Percentiles rank a stretch among this genome's conserved stretches.
These are phyloP conservation scores for Lithospermum erythrorhizon DNA, from an alignment of 257 asterid genomes.

Conservation along the genomic window DNA sequence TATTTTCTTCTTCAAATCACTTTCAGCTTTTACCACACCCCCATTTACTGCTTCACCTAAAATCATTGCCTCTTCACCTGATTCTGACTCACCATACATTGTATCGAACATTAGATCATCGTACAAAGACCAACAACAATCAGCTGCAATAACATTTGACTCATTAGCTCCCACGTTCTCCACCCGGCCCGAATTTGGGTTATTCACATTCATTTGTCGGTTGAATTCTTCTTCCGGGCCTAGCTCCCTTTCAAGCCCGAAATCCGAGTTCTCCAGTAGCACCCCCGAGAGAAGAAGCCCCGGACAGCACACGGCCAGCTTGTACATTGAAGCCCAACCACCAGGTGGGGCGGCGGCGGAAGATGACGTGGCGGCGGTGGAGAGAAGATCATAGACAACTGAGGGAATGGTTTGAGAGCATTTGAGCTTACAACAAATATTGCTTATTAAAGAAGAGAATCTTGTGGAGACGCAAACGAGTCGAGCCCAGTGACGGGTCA, in stretches of 20 bases:
- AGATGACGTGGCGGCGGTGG: conserved; percentile 10
- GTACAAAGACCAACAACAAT: conserved; percentile 68
- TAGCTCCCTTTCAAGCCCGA: conserved; percentile 83
- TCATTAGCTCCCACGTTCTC: conserved; percentile 5
- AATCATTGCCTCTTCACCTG: not conserved
- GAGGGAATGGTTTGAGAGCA: conserved; percentile 58
- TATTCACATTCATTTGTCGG: not conserved
- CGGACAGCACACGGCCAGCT: conserved; percentile 84
- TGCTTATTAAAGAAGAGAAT: conserved; percentile 51
- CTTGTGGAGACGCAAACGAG: conserved; percentile 71
- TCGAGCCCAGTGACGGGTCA: conserved; percentile 83
- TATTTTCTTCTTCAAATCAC: conserved; percentile 28
- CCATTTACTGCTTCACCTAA: no score
- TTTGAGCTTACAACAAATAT: conserved; percentile 56
- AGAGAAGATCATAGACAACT: conserved; percentile 68
- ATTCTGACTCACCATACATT: conserved; percentile 45
- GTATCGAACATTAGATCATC: conserved; percentile 76
- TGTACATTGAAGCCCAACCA: conserved; percentile 74
- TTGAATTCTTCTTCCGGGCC: conserved; percentile 56
- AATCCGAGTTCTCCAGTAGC: conserved; percentile 76
- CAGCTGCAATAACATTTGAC: conserved; percentile 19
- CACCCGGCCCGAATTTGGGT: conserved; percentile 2
- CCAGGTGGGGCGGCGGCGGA: conserved; percentile 27
- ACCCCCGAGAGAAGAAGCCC: conserved; percentile 82
- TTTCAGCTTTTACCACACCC: conserved; percentile 10